Base-by-base conservation (phyloP, 805 yeast genomes). In the Kuraishia cidri region DNA sequence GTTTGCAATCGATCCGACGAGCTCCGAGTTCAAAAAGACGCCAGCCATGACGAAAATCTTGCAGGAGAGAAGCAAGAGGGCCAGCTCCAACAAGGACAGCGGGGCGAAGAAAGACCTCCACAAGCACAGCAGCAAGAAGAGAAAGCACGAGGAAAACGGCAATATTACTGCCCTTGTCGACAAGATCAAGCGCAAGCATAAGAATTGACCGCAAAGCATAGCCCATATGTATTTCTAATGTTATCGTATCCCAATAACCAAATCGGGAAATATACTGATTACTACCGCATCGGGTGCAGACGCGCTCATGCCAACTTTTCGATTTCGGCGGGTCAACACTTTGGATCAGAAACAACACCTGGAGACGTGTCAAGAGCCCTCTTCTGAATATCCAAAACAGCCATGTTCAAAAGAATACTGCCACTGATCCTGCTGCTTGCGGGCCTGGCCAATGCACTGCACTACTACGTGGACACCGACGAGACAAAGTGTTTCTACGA, bases 1-100 rank as follows among this genome's bases (percentile, higher is more conserved):
- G 40, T 92, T 75, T 58, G 96, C 96, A 9, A 87, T 94, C 51
- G 98, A 94, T 57, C 94, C 97, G 15, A 79, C 94, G 14, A 76
- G 69, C 48, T 82, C 94, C n/a, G 95, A 85, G 52, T 90, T 73
- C 66, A 87, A 83, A 61, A 75, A 79, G 56, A 88, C 97, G 1
- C 62, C 74, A 12, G 86, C 92, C 17, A 88, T 90, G 95, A 78
- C 79, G 50, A 69, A 79, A 54, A 72, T 92, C 36, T 58, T 92
- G 61, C 66, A 73, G 29, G 95, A 87, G 56, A 72, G 95, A 43
- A 67, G 71, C 26, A 74, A 75, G 50, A 69, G 78, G 48, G n/a
- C n/a, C n/a, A n/a, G n/a, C n/a, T n/a, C n/a, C n/a, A 25, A 38
- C 16, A 30, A 26, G 6, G 41, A 38, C 17, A 39, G 35, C 21